phyloP scores from a whole-genome alignment of 495 filamentous ascomycete genomes.

The Coniosporium apollinis region DNA sequence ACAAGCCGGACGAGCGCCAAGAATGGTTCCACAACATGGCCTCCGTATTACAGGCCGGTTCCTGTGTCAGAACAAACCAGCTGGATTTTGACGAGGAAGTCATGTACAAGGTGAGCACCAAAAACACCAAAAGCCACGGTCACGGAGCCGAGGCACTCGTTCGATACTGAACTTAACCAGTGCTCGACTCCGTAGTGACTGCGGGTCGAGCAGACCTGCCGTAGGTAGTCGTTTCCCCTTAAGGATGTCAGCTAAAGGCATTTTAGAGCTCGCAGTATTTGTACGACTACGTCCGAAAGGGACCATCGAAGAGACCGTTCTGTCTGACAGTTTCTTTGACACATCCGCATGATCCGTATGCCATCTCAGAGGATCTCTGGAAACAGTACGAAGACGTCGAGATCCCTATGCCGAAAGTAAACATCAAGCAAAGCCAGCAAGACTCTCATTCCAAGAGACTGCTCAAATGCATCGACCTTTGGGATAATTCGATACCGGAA shows the following conservation, averaged over 20 bases:
- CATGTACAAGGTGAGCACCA: slow-evolving; percentile 43
- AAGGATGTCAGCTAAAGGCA: too few species aligned
- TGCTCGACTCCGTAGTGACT: too few species aligned
- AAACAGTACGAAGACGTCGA: slow-evolving; percentile 77
- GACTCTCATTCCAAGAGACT: slow-evolving; percentile 70
- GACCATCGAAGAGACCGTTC: slow-evolving; percentile 52
- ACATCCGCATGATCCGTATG: slow-evolving; percentile 83
- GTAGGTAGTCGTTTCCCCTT: too few species aligned
- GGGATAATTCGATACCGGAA: slow-evolving; percentile 56
- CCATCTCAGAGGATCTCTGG: slow-evolving; percentile 78
- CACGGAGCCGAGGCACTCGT: too few species aligned
- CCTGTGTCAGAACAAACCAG: slow-evolving; percentile 73
- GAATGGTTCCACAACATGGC: slow-evolving; percentile 91
- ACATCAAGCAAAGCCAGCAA: slow-evolving; percentile 57
- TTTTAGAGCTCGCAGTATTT: slow-evolving; percentile 74
- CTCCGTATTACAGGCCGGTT: slow-evolving; percentile 71
- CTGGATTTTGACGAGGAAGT: slow-evolving; percentile 92
- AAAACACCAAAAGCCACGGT: too few species aligned
- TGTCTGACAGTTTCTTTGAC: slow-evolving; percentile 81
- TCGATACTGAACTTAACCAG: too few species aligned
- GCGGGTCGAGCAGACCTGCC: too few species aligned
- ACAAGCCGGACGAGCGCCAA: slow-evolving; percentile 61
- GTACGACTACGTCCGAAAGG: slow-evolving; percentile 63
- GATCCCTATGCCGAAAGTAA: slow-evolving; percentile 58
- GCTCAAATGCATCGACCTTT: slow-evolving; percentile 64